Evolutionary conservation across 2,329 filamentous ascomycete genomes (phyloP), one percentile per base, ranked within the genome.

Genomic region (Penicillium sp.): DNA sequence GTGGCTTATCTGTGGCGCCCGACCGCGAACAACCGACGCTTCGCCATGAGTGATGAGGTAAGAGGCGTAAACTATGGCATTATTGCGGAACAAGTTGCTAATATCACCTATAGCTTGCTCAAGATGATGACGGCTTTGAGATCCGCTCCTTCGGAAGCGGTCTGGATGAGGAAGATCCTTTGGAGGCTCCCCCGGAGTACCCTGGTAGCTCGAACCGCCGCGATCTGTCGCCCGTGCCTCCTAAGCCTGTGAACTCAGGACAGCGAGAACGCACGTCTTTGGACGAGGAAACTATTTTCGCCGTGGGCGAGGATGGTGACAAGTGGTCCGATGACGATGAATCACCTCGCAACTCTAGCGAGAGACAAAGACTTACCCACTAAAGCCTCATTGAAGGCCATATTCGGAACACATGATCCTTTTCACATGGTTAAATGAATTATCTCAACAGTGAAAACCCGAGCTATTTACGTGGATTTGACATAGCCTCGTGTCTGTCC

Each of bases 111-210:
- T 56, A 86, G 83, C 87, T 99, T 68, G 93, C 94, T 2, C 94
- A 97, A 82, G 94, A 99, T 65, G 94, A 99, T 64, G 93, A 97
- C 68, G 94, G 94, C 33, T 99, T 99, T 70, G 94, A 97, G 69
- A 95, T 99, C 69, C 89, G 89, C 45, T 94, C 94, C 51, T 88
- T 99, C 57, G 90, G 90, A 47, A 89, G 90, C 61, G 85, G 81
- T 0, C 75, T 87, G 18, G 86, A 88, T 62, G 83, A 87, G 52
- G 83, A 85, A 62, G 82, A 85, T 49, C 71, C 76, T 45, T 61
- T 73, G 53, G 68, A 74, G 45, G 65, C 58, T 63, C 61, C 61
- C 31, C 56, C 70, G 57, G 69, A 73, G 65, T 64, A 64, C 45
- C 61, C 61, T 23, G 67, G 70, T 57, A 64, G 64, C 49, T 65